Evolutionary conservation across 257 asterid genomes (phyloP), one percentile per base, ranked within the genome.

Genomic region (Solanum stenotomum): DNA sequence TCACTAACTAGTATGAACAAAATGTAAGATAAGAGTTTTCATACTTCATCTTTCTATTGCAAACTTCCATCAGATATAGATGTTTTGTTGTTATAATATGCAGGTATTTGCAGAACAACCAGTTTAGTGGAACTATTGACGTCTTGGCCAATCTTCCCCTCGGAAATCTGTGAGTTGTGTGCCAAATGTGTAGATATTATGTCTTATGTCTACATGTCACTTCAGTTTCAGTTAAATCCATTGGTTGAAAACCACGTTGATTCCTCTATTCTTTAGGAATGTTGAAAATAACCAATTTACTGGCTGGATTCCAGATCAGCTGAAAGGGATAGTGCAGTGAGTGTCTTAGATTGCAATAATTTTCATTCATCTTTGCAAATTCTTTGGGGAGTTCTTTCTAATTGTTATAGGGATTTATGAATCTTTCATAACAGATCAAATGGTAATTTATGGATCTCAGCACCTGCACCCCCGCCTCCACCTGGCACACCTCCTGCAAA

Each of bases 51-150:
- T 37, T 63, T 77, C 61, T 38, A 40, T 82, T 10, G 27, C 11
- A 16, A 87, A 74, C 85, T 35, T 27, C 38, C 71, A 15, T 56
- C 38, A 65, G 61, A 40, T 34, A 18, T 75, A 44, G 23, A 56
- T 59, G 67, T 23, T 82, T 52, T 49, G n/a, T 9, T 40, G 38
- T 27, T 79, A 84, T 14, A 49, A 67, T 87, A 23, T 88, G 89
- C 93, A 97, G 99, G 99, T 92, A 93, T 91, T 92, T 97, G 92
- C 97, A 97, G 89, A 97, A 94, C 92, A 96, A 97, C 91, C 99
- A 96, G 92, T 94, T 97, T 90, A 93, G 98, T 2, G 99, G 99
- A 86, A 92, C 98, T 34, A 92, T 97, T 22, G 96, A 97, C 34
- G 98, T 96, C 87, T 96, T 97, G 67, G 96, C 99, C 76, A 94